Evolutionary conservation across 495 filamentous ascomycete species (phyloP).

Genomic region (Penicillium canescens): DNA sequence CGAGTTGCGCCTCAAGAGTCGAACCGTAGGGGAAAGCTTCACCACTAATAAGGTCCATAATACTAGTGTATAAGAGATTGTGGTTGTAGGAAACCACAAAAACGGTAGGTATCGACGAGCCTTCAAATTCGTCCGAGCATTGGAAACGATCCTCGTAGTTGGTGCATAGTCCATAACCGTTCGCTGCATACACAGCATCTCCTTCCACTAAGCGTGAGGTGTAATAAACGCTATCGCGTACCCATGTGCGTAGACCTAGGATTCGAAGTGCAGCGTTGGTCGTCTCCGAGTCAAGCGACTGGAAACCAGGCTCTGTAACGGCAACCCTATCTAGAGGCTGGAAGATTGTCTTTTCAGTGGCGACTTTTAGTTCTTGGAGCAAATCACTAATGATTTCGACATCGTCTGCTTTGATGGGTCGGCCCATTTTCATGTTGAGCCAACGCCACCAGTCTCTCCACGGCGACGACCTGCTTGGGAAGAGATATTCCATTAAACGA

Average conservation of each 20-base stretch:
- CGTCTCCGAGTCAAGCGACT: neutral
- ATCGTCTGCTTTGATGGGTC: constrained; percentile 4
- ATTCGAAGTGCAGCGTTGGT: constrained; percentile 9
- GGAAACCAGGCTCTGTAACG: constrained; percentile 10
- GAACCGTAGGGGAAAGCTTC: neutral
- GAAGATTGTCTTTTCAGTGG: constrained; percentile 9
- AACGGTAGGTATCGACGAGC: neutral
- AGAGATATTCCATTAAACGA: neutral
- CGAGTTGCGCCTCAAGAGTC: neutral
- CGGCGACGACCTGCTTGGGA: neutral
- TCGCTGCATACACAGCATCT: constrained; percentile 14
- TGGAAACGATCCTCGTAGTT: constrained; percentile 11
- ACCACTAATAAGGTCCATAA: constrained; percentile 1
- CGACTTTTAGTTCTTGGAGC: constrained; percentile 8
- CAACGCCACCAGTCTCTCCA: constrained; percentile 9
- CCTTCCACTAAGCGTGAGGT: constrained; percentile 4
- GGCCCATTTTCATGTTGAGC: constrained; percentile 10
- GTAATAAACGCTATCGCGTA: constrained; percentile 11
- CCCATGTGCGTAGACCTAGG: constrained; percentile 9
- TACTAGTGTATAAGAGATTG: constrained; percentile 9
- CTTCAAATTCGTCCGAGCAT: constrained; percentile 9
- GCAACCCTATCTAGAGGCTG: constrained; percentile 16
- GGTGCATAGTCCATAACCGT: constrained; percentile 8
- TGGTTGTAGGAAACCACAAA: constrained; percentile 10
- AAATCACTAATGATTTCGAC: constrained; percentile 14